Evolutionary conservation across 345 rosid genomes (phyloP).

Genomic region (Gossypium arboreum): DNA sequence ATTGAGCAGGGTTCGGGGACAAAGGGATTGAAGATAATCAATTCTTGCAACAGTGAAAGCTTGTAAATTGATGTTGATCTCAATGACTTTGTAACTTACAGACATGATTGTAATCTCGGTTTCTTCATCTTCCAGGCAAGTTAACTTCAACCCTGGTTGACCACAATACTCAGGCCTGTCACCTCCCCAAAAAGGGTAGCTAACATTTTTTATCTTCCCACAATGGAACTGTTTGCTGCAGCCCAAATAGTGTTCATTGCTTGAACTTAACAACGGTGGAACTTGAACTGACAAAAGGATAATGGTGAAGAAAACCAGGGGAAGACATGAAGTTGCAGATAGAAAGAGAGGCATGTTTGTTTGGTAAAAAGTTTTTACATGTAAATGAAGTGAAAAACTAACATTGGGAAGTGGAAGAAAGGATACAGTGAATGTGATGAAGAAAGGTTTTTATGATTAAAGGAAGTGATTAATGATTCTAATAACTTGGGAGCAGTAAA

Average conservation of each 20-base stretch:
- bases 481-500: not conserved
- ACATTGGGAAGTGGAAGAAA: not conserved
- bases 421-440: not conserved
- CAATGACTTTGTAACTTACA: not conserved
- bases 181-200: conserved; percentile 6
- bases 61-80: not conserved
- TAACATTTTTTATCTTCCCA: not conserved
- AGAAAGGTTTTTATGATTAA: not conserved
- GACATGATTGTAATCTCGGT: not conserved
- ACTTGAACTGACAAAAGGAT: not conserved
- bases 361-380: not conserved
- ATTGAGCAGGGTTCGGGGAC: not conserved
- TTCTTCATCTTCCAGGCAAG: not conserved
- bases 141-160: not conserved
- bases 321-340: not conserved
- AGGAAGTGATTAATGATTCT: not conserved
- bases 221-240: conserved; percentile 3
- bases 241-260: not conserved
- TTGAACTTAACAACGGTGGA: not conserved
- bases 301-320: not conserved
- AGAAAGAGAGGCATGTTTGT: not conserved
- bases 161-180: conserved; percentile 3
- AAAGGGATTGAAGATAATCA: not conserved
- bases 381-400: not conserved
- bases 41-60: conserved; percentile 1